A percentile compares a stretch with the other conserved stretches of the same genome.
Conservation (phyloP, 495 filamentous ascomycete species). For the Xylaria curta region DNA sequence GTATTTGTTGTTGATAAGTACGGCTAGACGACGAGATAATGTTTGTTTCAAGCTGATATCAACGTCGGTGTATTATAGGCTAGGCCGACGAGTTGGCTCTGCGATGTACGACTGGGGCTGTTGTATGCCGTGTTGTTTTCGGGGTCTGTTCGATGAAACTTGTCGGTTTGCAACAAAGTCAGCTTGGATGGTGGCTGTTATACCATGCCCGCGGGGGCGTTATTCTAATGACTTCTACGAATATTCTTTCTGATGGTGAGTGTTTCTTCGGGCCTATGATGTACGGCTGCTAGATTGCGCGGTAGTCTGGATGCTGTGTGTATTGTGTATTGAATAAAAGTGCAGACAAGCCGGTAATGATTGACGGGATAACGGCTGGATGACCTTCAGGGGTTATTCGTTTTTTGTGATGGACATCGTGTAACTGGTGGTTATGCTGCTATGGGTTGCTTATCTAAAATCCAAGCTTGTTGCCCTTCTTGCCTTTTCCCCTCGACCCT, state of each 20-base stretch:
- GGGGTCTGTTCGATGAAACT: constrained; percentile 4
- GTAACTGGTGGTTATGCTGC: not conserved
- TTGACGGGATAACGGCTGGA: not conserved
- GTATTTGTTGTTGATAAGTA: not conserved
- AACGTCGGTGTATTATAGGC: constrained; percentile 19
- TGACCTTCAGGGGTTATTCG: not conserved
- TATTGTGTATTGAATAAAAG: not conserved
- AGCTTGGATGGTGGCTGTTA: constrained; percentile 1
- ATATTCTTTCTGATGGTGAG: constrained; percentile 7
- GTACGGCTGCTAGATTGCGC: not conserved
- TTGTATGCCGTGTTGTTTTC: not conserved
- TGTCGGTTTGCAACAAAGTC: not conserved
- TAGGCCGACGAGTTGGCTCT: not conserved
- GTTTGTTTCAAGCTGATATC: not conserved
- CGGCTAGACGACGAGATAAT: not conserved
- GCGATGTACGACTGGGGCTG: constrained; percentile 18
- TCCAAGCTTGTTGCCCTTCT: not conserved
- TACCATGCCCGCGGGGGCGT: not conserved
- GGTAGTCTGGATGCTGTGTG: not conserved
- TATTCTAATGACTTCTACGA: not conserved
- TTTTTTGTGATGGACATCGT: not conserved
- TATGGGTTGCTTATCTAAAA: not conserved
- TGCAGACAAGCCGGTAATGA: not conserved
- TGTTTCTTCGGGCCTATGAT: not conserved
- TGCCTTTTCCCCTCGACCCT: constrained; percentile 6